Conservation (phyloP, 2,329 filamentous ascomycete species). For the Dryadomyces quercus-mongolicae region DNA sequence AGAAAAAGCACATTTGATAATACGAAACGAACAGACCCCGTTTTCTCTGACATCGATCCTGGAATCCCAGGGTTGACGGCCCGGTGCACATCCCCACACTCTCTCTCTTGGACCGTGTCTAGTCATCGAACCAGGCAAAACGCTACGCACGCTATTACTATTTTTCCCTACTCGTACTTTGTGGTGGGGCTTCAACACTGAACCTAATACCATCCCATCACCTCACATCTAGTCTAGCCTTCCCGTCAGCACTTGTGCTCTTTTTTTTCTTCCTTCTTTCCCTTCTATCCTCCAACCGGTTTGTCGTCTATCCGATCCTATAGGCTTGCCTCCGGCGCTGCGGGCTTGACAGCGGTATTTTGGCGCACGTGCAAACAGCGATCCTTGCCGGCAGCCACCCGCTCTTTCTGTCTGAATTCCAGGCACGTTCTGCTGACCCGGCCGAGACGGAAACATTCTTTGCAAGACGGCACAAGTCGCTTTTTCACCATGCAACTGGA, state of each 20-base stretch:
- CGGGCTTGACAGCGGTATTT: not conserved
- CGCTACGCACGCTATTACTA: not conserved
- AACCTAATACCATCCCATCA: not conserved
- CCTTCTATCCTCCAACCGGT: not conserved
- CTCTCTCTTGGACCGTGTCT: not conserved
- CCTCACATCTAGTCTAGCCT: not conserved
- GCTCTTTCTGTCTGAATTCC: not conserved
- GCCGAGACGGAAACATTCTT: not conserved
- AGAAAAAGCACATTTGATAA: too few relatives aligned
- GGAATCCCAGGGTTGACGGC: too few relatives aligned
- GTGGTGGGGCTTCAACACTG: not conserved
- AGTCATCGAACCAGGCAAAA: not conserved
- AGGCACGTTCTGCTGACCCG: not conserved
- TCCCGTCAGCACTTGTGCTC: not conserved
- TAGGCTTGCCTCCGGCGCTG: not conserved
- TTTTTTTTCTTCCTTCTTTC: constrained; percentile 1
- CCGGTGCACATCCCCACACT: too few relatives aligned
- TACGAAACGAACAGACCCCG: too few relatives aligned
- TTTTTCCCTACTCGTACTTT: not conserved
- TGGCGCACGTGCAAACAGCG: not conserved
- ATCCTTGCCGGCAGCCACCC: not conserved
- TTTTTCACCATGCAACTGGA: not conserved
- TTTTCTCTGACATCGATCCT: too few relatives aligned
- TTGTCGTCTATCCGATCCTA: not conserved
- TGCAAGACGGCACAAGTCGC: too few relatives aligned